Evolutionary conservation across 495 filamentous ascomycete species (phyloP).

Genomic region (Penicillium macrosclerotiorum): DNA sequence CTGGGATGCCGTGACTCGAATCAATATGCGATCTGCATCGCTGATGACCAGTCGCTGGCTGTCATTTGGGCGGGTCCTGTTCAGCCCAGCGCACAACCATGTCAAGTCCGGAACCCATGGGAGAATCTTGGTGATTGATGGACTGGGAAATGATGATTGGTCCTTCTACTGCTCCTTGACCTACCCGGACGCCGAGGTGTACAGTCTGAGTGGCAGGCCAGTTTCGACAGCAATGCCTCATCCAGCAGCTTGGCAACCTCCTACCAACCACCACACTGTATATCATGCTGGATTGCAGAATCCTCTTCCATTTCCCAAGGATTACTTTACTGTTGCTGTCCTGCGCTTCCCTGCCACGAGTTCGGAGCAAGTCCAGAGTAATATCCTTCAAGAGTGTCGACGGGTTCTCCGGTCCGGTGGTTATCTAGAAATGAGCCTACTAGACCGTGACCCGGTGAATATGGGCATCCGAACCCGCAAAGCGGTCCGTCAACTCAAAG

Average conservation of each 20-base stretch:
- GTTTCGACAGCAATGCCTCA: conserved; percentile 33
- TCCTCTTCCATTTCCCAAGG: conserved; percentile 82
- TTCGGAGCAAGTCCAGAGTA: conserved; percentile 70
- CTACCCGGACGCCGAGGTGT: conserved; percentile 81
- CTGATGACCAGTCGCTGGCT: conserved; percentile 83
- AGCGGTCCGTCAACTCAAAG: conserved; percentile 74
- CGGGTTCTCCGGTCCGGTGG: conserved; percentile 88
- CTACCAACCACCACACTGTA: conserved; percentile 82
- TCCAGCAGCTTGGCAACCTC: conserved; percentile 54
- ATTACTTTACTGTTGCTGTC: conserved; percentile 82
- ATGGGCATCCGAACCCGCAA: conserved; percentile 76
- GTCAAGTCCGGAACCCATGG: conserved; percentile 61
- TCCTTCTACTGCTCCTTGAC: conserved; percentile 95
- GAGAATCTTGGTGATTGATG: conserved; percentile 83
- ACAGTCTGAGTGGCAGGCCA: conserved; percentile 56
- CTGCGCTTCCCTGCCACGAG: conserved; percentile 81
- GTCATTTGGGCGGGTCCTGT: conserved; percentile 90
- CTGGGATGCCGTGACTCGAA: conserved; percentile 64
- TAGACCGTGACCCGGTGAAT: conserved; percentile 84
- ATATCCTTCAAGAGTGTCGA: conserved; percentile 82
- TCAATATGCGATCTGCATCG: conserved; percentile 79
- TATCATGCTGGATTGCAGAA: conserved; percentile 64
- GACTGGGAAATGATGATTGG: conserved; percentile 91
- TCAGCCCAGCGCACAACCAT: conserved; percentile 85
- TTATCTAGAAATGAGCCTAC: conserved; percentile 80